Percentiles rank a stretch among this genome's conserved stretches.
Evolutionary conservation across 2,329 filamentous ascomycete species (phyloP).

Genomic region (Penicillium paneum): DNA sequence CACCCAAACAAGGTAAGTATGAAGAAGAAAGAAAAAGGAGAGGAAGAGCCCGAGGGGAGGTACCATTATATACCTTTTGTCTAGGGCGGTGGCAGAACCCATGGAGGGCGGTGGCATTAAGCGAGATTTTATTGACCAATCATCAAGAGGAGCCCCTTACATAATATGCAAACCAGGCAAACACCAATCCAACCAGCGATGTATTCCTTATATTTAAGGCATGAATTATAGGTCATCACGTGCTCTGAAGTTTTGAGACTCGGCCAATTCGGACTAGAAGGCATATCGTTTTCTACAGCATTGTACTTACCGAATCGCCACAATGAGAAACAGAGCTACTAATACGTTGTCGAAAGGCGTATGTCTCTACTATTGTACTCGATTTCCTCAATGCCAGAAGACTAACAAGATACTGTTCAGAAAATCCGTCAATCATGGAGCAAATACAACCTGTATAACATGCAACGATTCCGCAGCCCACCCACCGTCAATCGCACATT

Average conservation of each 20-base stretch:
- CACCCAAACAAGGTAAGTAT: slow-evolving; percentile 53
- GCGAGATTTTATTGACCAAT: slow-evolving; percentile 27
- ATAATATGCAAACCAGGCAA: neutral
- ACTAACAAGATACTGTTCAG: slow-evolving; percentile 47
- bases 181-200: neutral
- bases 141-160: neutral
- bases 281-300: slow-evolving; percentile 9
- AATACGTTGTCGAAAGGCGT: slow-evolving; percentile 42
- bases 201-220: slow-evolving; percentile 16
- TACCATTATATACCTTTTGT: slow-evolving; percentile 28
- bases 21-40: slow-evolving; percentile 45
- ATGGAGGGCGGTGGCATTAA: slow-evolving; percentile 27
- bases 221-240: slow-evolving; percentile 18
- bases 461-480: slow-evolving; percentile 56
- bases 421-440: slow-evolving; percentile 96
- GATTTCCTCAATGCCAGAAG: neutral
- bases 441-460: slow-evolving; percentile 94
- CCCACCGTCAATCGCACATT: slow-evolving; percentile 60
- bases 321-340: slow-evolving; percentile 47
- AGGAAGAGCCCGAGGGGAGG: slow-evolving; percentile 18
- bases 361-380: slow-evolving; percentile 17
- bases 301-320: slow-evolving; percentile 26
- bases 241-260: slow-evolving; percentile 35
- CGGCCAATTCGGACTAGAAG: slow-evolving; percentile 10
- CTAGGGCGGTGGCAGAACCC: neutral